Evolutionary conservation across 2,329 filamentous ascomycete genomes (phyloP).

Genomic region (Fusarium sp.): DNA sequence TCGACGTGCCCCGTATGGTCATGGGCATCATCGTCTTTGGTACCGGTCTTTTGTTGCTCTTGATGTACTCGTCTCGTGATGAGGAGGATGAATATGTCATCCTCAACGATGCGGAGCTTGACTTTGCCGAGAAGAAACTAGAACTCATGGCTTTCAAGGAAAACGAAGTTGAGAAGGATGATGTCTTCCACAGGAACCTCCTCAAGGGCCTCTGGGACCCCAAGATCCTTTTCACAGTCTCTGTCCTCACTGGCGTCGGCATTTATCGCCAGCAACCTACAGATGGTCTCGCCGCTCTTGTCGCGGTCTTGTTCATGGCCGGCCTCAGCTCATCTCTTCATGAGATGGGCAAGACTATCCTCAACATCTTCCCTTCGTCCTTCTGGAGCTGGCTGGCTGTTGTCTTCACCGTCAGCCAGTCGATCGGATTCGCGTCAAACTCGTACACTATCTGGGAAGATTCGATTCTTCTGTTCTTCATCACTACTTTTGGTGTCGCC

Average conservation of each 20-base stretch:
- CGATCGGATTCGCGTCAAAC: slow-evolving; percentile 95
- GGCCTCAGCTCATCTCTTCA: slow-evolving; percentile 59
- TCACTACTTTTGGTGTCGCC: slow-evolving; percentile 86
- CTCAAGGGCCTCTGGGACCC: slow-evolving; percentile 53
- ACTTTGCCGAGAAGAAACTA: slow-evolving; percentile 67
- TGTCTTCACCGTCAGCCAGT: slow-evolving; percentile 85
- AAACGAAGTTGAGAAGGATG: slow-evolving; percentile 55
- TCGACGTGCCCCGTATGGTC: slow-evolving; percentile 87
- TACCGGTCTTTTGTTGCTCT: slow-evolving; percentile 73
- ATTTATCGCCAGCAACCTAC: slow-evolving; percentile 49
- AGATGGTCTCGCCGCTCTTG: slow-evolving; percentile 55
- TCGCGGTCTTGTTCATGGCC: slow-evolving; percentile 50
- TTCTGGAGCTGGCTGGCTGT: slow-evolving; percentile 91
- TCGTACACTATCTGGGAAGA: slow-evolving; percentile 99
- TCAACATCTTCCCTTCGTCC: slow-evolving; percentile 73
- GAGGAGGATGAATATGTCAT: slow-evolving; percentile 65
- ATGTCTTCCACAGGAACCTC: slow-evolving; percentile 49
- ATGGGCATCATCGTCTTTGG: slow-evolving; percentile 79
- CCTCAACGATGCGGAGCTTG: slow-evolving; percentile 66
- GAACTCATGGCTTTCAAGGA: slow-evolving; percentile 58
- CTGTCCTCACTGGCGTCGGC: slow-evolving; percentile 45
- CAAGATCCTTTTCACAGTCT: slow-evolving; percentile 49
- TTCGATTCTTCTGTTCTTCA: slow-evolving; percentile 90
- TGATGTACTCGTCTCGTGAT: slow-evolving; percentile 75
- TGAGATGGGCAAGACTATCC: slow-evolving; percentile 56